Evolutionary conservation across 768 basidiomycete genomes (phyloP).

Genomic region (Xanthoconium stramineum): DNA sequence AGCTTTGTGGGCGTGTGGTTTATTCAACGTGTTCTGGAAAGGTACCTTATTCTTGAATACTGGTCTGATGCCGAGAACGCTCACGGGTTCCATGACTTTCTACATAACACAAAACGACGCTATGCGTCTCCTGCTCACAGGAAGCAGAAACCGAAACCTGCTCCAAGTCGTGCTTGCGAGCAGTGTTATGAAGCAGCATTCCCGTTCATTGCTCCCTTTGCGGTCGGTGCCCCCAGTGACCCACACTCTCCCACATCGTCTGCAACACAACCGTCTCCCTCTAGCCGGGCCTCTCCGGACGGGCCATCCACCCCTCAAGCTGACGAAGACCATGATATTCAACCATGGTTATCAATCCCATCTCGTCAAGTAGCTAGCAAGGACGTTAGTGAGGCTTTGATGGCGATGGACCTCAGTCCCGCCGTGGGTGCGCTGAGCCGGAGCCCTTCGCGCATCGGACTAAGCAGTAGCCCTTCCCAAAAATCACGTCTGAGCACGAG

Average conservation of each 20-base stretch:
- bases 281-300: conserved; percentile 11
- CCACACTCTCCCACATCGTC: conserved; percentile 3
- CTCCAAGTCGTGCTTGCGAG: conserved; percentile 82
- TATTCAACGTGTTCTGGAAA: conserved; percentile 80
- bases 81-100: conserved; percentile 60
- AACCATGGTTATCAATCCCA: conserved; percentile 31
- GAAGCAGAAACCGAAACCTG: conserved; percentile 54
- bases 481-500: conserved; percentile 24
- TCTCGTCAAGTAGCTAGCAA: conserved; percentile 14
- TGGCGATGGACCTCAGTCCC: conserved; percentile 37
- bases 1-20: conserved; percentile 82
- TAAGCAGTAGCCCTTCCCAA: conserved; percentile 21
- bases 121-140: conserved; percentile 35
- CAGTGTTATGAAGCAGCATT: conserved; percentile 87
- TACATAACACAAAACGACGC: conserved; percentile 49
- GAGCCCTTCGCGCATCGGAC: conserved; percentile 22
- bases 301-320: conserved; percentile 19
- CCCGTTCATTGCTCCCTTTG: conserved; percentile 42
- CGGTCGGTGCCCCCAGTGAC: background rate
- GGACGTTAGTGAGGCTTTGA: conserved; percentile 31
- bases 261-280: conserved; percentile 6
- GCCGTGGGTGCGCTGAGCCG: conserved; percentile 14
- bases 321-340: conserved; percentile 19
- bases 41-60: conserved; percentile 37
- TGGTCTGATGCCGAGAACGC: background rate